These are phyloP conservation scores for Odontarrhena argentea DNA, from an alignment of 345 rosid genomes.

Conservation along the genomic window DNA sequence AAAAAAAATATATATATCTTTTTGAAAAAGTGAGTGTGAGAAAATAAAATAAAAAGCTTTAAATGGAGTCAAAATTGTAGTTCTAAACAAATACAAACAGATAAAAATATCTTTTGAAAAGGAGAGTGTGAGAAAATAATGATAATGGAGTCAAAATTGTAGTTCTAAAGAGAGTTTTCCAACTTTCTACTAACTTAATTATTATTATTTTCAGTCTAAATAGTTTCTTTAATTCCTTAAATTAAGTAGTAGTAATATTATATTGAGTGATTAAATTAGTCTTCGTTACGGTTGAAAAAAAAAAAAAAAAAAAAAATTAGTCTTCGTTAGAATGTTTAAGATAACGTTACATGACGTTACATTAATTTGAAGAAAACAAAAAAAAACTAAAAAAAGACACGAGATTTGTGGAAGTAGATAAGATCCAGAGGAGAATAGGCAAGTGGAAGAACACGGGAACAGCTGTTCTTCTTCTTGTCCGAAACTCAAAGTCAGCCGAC, in stretches of 20 bases:
- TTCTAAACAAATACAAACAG: background rate
- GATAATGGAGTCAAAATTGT: too few species aligned
- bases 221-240: too few species aligned
- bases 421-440: constrained; percentile 36
- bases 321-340: background rate
- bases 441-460: constrained; percentile 33
- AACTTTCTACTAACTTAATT: too few species aligned
- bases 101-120: too few species aligned
- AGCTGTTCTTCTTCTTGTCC: constrained; percentile 28
- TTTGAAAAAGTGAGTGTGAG: background rate
- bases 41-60: background rate
- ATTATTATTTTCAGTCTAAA: too few species aligned
- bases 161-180: too few species aligned
- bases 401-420: constrained; percentile 41
- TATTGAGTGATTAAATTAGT: too few species aligned
- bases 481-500: constrained; percentile 33
- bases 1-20: background rate
- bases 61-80: constrained; percentile 32
- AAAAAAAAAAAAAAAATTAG: too few species aligned
- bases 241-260: too few species aligned
- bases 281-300: too few species aligned
- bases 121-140: too few species aligned
- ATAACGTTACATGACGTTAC: background rate
- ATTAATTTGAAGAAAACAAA: background rate
- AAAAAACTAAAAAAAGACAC: constrained; percentile 35